Conservation (phyloP, 805 yeast species). For the Zygosaccharomyces bisporus region DNA sequence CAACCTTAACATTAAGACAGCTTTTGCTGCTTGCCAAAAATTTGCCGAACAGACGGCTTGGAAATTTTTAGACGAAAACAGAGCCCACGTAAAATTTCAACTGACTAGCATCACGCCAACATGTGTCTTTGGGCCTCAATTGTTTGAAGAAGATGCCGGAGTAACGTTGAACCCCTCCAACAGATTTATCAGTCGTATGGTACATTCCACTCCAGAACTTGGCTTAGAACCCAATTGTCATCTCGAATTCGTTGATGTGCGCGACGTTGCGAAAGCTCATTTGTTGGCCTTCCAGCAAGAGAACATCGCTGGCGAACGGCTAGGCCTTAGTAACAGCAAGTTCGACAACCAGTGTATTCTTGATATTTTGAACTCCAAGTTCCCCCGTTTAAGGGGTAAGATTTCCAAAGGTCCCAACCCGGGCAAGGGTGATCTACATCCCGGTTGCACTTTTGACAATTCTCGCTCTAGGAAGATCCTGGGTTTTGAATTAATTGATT, state of each 20-base stretch:
- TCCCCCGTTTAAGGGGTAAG: constrained; percentile 35
- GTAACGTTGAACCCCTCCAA: constrained; percentile 35
- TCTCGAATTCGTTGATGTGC: constrained; percentile 49
- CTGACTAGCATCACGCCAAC: constrained; percentile 42
- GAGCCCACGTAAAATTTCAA: constrained; percentile 35
- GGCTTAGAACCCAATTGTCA: constrained; percentile 12
- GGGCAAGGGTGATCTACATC: neutral
- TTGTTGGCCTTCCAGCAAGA: constrained; percentile 41
- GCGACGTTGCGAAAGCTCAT: constrained; percentile 56
- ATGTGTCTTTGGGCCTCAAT: constrained; percentile 48
- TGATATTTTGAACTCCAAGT: constrained; percentile 34
- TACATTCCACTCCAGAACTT: neutral
- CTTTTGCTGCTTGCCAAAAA: constrained; percentile 44
- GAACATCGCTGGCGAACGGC: constrained; percentile 31
- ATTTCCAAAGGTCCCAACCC: neutral
- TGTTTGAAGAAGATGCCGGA: constrained; percentile 38
- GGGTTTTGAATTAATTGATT: constrained; percentile 22
- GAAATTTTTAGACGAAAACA: constrained; percentile 41
- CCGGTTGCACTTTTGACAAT: constrained; percentile 15
- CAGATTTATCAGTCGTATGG: neutral
- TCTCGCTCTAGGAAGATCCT: constrained; percentile 21
- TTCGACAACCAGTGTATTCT: constrained; percentile 14
- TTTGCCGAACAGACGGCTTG: constrained; percentile 55
- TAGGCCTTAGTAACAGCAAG: constrained; percentile 13
- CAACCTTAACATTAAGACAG: constrained; percentile 22